Evolutionary conservation across 2,329 filamentous ascomycete species (phyloP), one percentile per base, ranked within the genome.

Genomic region (Alternaria arbusti): DNA sequence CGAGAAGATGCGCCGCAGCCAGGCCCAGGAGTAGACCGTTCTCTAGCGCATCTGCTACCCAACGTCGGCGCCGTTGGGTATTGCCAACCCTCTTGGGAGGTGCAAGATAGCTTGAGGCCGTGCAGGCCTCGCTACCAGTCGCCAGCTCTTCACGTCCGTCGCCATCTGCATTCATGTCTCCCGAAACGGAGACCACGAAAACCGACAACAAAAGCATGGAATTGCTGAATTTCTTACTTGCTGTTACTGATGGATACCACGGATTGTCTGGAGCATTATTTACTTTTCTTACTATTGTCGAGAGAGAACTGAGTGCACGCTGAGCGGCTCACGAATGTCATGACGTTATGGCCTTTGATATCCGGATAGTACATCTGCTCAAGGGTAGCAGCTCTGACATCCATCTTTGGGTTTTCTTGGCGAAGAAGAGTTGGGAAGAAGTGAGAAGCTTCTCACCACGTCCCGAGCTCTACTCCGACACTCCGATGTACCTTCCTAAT

Each of bases 1-100:
- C 15, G 96, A 99, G 86, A 99, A 99, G 88, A 96, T 96, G 90
- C 93, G 96, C 75, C 93, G 96, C 80, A 97, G 93, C 86, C 88
- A 89, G 66, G 85, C 86, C 49, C 85, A 86, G 70, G 86, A 88
- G 76, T 88, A 66, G 63, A 56, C 20, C 26, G 58, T 43, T 25
- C 46, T 12, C 26, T 52, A 32, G 50, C 46, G 62, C 51, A 59
- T 59, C 56, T 57, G 56, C 30, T 36, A 40, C 36, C 40, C 45
- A 11, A 52, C 23, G 49, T 43, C 30, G 30, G 45, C 61, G 40
- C 28, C 13, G 50, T 54, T 15, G 36, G 40, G 25, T 23, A 52
- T 28, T 47, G 40, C 46, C 26, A 30, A 26, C 28, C 43, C 40
- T 54, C 22, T 17, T 32, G 46, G 46, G 47, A 26, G 40, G 23